Evolutionary conservation across 1,139 yeast genomes (phyloP).

Genomic region (Suhomyces taliae): DNA sequence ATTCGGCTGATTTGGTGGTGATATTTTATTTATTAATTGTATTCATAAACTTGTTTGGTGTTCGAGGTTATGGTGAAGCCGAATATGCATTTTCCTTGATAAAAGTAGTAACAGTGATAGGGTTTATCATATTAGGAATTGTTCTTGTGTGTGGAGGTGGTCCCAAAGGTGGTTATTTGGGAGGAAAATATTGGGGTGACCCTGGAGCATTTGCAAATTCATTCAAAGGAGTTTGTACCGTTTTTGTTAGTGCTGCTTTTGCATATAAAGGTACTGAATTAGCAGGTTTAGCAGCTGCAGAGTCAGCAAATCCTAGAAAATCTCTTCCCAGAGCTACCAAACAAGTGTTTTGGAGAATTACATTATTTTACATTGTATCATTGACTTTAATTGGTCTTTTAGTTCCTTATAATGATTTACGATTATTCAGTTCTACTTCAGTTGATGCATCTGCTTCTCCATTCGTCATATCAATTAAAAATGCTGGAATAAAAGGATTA

Average conservation of each 20-base stretch:
- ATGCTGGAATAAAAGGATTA: conserved; percentile 24
- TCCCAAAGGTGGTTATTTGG: conserved; percentile 33
- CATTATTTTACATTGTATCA: conserved; percentile 61
- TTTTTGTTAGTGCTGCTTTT: conserved; percentile 42
- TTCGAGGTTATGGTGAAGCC: conserved; percentile 43
- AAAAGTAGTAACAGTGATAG: conserved; percentile 35
- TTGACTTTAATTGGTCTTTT: conserved; percentile 59
- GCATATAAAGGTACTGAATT: conserved; percentile 44
- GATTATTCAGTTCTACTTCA: conserved; percentile 31
- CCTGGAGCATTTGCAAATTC: conserved; percentile 43
- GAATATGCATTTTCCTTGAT: conserved; percentile 36
- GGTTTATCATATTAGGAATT: conserved; percentile 39
- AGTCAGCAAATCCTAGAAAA: conserved; percentile 44
- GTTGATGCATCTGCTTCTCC: conserved; percentile 70
- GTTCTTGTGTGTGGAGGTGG: conserved; percentile 40
- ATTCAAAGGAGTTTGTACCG: conserved; percentile 40
- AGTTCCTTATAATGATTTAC: conserved; percentile 59
- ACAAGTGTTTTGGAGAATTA: conserved; percentile 69
- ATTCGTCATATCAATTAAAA: conserved; percentile 52
- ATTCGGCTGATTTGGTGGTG: conserved; percentile 39
- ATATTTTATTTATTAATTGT: conserved; percentile 34
- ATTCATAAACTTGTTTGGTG: conserved; percentile 34
- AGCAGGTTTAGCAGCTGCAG: conserved; percentile 45
- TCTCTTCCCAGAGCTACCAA: conserved; percentile 65
- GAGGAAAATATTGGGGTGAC: conserved; percentile 46